Percentiles rank a stretch among this genome's conserved stretches.
These are phyloP conservation scores for Cladosporium sp. DNA, from an alignment of 2,329 filamentous ascomycete species.

Conservation along the genomic window DNA sequence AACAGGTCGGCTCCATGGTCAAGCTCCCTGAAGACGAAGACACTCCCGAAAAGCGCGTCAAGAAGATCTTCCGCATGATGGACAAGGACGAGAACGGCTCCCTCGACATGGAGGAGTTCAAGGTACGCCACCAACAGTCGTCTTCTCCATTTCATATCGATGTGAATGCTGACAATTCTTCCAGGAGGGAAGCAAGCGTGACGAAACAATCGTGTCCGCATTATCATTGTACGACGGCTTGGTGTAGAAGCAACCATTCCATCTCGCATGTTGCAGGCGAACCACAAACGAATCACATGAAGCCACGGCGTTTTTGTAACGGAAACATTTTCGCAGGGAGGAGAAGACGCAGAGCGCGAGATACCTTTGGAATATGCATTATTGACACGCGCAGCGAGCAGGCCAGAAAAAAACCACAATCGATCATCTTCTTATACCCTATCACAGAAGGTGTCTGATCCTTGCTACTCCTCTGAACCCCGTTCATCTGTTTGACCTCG, in stretches of 20 bases:
- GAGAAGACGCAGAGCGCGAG: conserved; percentile 1
- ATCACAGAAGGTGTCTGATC: not conserved
- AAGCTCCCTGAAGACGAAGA: conserved; percentile 98
- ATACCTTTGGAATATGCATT: conserved; percentile 15
- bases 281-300: conserved; percentile 14
- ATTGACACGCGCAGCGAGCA: not conserved
- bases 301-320: conserved; percentile 15
- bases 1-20: conserved; percentile 95
- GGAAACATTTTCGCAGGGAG: conserved; percentile 4
- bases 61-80: conserved; percentile 99
- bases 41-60: conserved; percentile 95
- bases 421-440: not conserved
- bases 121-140: conserved; percentile 43
- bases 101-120: conserved; percentile 96
- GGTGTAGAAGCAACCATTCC: conserved; percentile 51
- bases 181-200: conserved; percentile 89
- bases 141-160: not conserved
- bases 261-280: not conserved
- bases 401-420: not conserved
- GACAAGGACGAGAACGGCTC: conserved; percentile 99
- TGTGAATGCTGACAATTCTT: conserved; percentile 23
- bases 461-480: not conserved
- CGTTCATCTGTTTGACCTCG: conserved; percentile 9
- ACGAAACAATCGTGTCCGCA: conserved; percentile 97
- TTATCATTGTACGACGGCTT: conserved; percentile 94